These are phyloP conservation scores for Mycena amicta DNA, from an alignment of 768 basidiomycete species.

Conservation along the genomic window DNA sequence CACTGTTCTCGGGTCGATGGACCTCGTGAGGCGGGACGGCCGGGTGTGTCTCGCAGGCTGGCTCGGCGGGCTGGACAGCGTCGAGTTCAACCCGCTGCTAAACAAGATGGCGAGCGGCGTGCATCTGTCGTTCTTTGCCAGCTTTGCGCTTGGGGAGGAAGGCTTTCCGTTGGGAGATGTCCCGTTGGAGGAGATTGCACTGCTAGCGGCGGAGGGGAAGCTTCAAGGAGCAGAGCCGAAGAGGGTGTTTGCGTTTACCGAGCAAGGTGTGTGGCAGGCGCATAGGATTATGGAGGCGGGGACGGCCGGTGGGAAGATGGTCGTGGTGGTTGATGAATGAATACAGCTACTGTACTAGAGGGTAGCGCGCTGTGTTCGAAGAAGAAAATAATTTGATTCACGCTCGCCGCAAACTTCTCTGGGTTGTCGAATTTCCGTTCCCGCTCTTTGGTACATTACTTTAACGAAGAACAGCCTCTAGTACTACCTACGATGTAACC, in stretches of 20 bases:
- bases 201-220: conserved; percentile 17
- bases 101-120: conserved; percentile 26
- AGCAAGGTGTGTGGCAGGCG: conserved; percentile 19
- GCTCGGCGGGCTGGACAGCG: conserved; percentile 22
- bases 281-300: conserved; percentile 23
- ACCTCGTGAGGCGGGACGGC: conserved; percentile 17
- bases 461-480: no score
- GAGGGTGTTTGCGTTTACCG: conserved; percentile 20
- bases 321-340: conserved; percentile 18
- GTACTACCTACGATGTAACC: no score
- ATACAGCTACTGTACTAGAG: no score
- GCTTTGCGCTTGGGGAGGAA: conserved; percentile 23
- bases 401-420: no score
- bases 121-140: conserved; percentile 26
- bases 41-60: conserved; percentile 22
- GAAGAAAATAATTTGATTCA: no score
- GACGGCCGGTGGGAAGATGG: conserved; percentile 24
- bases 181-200: conserved; percentile 18
- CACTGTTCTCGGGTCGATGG: conserved; percentile 23
- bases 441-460: no score
- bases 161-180: conserved; percentile 25
- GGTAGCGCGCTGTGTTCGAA: no score
- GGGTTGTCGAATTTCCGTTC: no score
- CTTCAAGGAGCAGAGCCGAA: conserved; percentile 17
- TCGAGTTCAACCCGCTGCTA: conserved; percentile 25